Evolutionary conservation across 257 asterid species (phyloP), one percentile per base, ranked within the genome.

Genomic region (Salvia rosmarinus): DNA sequence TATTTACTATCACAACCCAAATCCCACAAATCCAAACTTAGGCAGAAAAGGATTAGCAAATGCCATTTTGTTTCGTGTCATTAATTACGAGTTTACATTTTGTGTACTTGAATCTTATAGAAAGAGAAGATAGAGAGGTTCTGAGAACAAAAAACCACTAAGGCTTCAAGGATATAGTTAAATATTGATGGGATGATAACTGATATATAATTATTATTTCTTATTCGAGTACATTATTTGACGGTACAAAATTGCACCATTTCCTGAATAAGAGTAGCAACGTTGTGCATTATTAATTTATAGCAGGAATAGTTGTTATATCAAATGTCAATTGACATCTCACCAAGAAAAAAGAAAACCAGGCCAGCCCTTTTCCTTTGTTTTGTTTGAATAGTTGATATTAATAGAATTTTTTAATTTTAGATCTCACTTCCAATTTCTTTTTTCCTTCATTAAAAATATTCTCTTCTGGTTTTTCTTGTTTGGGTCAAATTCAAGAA

Each of bases 321-420:
- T 72, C 72, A 40, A 80, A 72, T 80, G 70, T 11, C 25, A 47
- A 44, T 67, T 68, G 73, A 72, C 76, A 14, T 80, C 76, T 80
- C 70, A 80, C 70, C 60, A 11, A 21, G 9, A 54, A 54, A 23
- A 0, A 68, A 23, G 8, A 68, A 42, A 69, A 61, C 43, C 75
- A 63, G 77, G 70, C 70, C 70, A 13, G 3, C 30, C 0, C 13
- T 30, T 6, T 34, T 4, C 3, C 40, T 60, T 17, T 11, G 9
- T 55, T 21, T 54, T 19, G 3, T 54, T 20, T 52, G 3, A 30
- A n/a, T 23, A 58, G 6, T 58, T 34, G 13, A 16, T 47, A 34
- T 1, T 35, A 16, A 60, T 2, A 17, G 2, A 16, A 14, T n/a
- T 14, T n/a, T 8, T 9, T 8, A 32, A 49, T 49, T 7, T 16